Evolutionary conservation across 441 rosid genomes (phyloP).

Genomic region (Croton setiger): DNA sequence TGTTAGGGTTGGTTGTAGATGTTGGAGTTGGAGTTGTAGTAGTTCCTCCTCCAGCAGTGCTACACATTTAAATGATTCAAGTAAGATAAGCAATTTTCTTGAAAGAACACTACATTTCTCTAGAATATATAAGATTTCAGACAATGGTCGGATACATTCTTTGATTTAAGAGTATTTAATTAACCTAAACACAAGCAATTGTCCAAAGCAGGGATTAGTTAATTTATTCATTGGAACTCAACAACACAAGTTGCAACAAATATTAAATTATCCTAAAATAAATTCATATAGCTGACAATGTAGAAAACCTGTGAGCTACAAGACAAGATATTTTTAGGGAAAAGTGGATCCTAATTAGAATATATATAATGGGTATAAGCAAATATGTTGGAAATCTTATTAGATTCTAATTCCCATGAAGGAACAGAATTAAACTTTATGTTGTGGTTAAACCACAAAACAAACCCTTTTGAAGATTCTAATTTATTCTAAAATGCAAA

Average conservation of each 20-base stretch:
- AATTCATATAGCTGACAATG: background rate
- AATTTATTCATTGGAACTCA: background rate
- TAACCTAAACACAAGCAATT: background rate
- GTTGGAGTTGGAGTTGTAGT: constrained; percentile 29
- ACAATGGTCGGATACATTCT: background rate
- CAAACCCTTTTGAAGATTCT: background rate
- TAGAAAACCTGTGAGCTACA: background rate
- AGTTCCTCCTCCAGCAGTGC: constrained; percentile 54
- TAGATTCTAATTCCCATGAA: background rate
- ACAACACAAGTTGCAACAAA: background rate
- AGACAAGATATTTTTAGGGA: background rate
- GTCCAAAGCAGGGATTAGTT: background rate
- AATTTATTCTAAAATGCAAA: background rate
- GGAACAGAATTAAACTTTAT: background rate
- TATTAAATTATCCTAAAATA: background rate
- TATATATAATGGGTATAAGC: too few relatives aligned
- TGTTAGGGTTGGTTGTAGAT: constrained; percentile 32
- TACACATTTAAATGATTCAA: constrained; percentile 26
- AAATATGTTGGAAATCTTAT: too few relatives aligned
- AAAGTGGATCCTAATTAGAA: background rate
- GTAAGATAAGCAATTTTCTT: background rate
- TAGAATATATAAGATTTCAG: background rate
- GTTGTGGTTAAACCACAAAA: background rate
- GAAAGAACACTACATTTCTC: background rate
- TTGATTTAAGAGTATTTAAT: background rate